Conservation (phyloP, 2,329 filamentous ascomycete genomes). For the Colletotrichum sp. region DNA sequence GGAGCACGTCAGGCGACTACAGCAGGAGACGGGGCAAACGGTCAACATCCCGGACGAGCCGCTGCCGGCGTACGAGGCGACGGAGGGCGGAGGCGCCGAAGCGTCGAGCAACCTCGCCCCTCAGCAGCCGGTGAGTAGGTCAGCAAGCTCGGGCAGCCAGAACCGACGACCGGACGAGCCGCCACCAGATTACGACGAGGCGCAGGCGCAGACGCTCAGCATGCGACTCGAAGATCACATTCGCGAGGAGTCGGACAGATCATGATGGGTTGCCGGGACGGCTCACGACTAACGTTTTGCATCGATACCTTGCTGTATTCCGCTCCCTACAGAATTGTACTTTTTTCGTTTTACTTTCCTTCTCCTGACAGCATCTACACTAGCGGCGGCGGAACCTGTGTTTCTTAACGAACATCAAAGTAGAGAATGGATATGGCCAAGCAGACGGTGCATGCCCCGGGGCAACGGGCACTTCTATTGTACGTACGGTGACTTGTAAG, state of each 20-base stretch:
- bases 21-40: slow-evolving; percentile 68
- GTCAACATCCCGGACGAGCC: slow-evolving; percentile 81
- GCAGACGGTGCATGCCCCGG: background rate
- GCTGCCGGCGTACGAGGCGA: slow-evolving; percentile 83
- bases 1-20: slow-evolving; percentile 79
- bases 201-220: slow-evolving; percentile 73
- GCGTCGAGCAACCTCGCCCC: slow-evolving; percentile 34
- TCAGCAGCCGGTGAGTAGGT: slow-evolving; percentile 33
- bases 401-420: slow-evolving; percentile 8
- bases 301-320: slow-evolving; percentile 18
- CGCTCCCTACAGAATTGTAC: slow-evolving; percentile 8
- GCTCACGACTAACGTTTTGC: slow-evolving; percentile 11
- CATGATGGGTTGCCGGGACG: slow-evolving; percentile 31
- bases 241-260: slow-evolving; percentile 73
- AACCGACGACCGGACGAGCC: slow-evolving; percentile 69
- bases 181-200: slow-evolving; percentile 90
- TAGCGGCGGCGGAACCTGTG: slow-evolving; percentile 10
- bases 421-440: slow-evolving; percentile 1
- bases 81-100: slow-evolving; percentile 33
- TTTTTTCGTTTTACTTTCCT: background rate
- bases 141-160: slow-evolving; percentile 41
- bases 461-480: background rate
- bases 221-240: slow-evolving; percentile 72
- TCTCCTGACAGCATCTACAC: slow-evolving; percentile 12
- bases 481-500: background rate